These are phyloP conservation scores for Yarrowia porcina DNA, from an alignment of 805 yeast species.

Conservation along the genomic window DNA sequence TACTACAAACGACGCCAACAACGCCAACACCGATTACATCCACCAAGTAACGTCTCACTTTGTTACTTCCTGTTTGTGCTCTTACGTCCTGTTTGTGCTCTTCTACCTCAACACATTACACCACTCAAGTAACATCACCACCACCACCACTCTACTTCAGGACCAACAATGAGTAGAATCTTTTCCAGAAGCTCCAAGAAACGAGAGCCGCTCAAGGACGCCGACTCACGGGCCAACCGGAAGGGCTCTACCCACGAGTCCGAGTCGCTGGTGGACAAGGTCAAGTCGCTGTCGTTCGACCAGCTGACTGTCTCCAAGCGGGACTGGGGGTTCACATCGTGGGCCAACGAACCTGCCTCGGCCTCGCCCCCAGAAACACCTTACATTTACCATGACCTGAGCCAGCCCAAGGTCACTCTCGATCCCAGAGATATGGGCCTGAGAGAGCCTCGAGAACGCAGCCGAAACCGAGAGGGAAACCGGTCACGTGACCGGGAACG, in stretches of 20 bases:
- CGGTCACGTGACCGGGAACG: background rate
- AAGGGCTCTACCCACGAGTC: background rate
- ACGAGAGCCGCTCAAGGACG: conserved; percentile 18
- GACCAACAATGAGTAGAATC: conserved; percentile 20
- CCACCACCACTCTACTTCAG: no score
- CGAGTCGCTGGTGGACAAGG: conserved; percentile 14
- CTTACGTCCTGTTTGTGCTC: no score
- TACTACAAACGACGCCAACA: no score
- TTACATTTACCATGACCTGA: conserved; percentile 5
- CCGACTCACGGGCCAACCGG: conserved; percentile 1
- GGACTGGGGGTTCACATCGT: conserved; percentile 13
- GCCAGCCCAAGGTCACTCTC: conserved; percentile 10
- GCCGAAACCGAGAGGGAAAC: background rate
- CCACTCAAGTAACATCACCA: background rate
- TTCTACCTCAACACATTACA: no score
- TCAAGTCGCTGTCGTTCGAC: conserved; percentile 10
- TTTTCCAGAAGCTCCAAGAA: conserved; percentile 8
- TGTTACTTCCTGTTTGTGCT: no score
- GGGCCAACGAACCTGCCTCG: conserved; percentile 5
- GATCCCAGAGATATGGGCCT: background rate
- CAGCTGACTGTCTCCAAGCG: conserved; percentile 11
- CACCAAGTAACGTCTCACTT: no score
- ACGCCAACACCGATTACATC: no score
- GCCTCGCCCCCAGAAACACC: conserved; percentile 11
- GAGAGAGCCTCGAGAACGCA: background rate